A percentile compares a stretch with the other conserved stretches of the same genome.
phyloP scores from a whole-genome alignment of 108 stramenopile species.

The Pseudonitzschia delicatissima region DNA sequence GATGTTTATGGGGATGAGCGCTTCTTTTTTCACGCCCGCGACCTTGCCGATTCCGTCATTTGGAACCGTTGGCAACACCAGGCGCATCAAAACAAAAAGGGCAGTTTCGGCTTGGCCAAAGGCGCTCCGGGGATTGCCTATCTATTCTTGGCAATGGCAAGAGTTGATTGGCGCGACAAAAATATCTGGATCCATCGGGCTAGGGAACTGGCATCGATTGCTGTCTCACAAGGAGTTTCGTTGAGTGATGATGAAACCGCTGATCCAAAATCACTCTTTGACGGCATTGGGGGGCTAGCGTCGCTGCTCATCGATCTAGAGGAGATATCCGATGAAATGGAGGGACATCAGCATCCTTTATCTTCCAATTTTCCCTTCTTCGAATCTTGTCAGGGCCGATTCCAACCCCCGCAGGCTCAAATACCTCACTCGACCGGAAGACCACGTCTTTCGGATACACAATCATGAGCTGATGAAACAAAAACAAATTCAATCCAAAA shows the following conservation, averaged over 20 bases:
- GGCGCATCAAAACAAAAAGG: too few species aligned
- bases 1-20: slow-evolving; percentile 3
- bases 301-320: slow-evolving; percentile 8
- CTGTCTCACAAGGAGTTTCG: neutral
- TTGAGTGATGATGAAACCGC: neutral
- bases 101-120: neutral
- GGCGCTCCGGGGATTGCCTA: slow-evolving; percentile 2
- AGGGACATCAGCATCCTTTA: neutral
- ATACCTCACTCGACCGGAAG: neutral
- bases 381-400: slow-evolving; percentile 6
- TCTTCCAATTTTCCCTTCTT: slow-evolving; percentile 4
- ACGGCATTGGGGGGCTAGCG: slow-evolving; percentile 3
- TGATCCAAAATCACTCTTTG: neutral
- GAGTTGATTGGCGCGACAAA: neutral
- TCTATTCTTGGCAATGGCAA: slow-evolving; percentile 7
- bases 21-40: neutral
- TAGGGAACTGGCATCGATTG: neutral
- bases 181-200: neutral
- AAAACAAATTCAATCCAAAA: too few species aligned
- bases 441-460: neutral
- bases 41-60: neutral
- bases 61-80: neutral
- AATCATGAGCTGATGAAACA: too few species aligned
- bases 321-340: neutral
- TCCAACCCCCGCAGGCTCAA: neutral